Conservation (phyloP, 2,329 filamentous ascomycete species). For the Cadophora gregata region DNA sequence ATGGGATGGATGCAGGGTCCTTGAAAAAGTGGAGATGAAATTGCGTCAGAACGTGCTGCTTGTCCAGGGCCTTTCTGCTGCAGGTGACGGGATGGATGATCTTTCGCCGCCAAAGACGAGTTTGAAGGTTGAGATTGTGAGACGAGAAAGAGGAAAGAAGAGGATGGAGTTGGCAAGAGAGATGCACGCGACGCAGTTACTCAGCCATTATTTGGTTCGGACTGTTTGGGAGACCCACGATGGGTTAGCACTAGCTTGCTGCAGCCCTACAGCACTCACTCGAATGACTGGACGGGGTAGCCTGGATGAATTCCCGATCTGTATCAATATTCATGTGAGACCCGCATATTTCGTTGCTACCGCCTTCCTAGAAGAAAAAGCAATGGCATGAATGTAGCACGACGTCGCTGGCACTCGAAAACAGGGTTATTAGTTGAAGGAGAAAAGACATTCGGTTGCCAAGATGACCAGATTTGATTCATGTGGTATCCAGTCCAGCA, state of each 20-base stretch:
- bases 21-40: constrained; percentile 4
- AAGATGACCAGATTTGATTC: background rate
- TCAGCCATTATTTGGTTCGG: background rate
- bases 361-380: background rate
- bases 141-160: background rate
- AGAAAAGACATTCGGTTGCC: background rate
- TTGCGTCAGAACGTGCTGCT: background rate
- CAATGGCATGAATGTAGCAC: background rate
- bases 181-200: background rate
- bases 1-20: constrained; percentile 6
- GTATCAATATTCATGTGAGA: background rate
- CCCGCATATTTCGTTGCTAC: background rate
- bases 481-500: no score
- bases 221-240: background rate
- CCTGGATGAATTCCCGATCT: background rate
- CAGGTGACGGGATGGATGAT: background rate
- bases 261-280: background rate
- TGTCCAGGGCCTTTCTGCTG: background rate
- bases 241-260: background rate
- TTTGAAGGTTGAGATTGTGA: background rate
- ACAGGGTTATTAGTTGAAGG: background rate
- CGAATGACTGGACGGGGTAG: background rate
- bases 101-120: background rate
- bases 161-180: background rate
- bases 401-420: background rate